These are phyloP conservation scores for Diplodia sapinea DNA, from an alignment of 2,329 filamentous ascomycete genomes.

Conservation along the genomic window DNA sequence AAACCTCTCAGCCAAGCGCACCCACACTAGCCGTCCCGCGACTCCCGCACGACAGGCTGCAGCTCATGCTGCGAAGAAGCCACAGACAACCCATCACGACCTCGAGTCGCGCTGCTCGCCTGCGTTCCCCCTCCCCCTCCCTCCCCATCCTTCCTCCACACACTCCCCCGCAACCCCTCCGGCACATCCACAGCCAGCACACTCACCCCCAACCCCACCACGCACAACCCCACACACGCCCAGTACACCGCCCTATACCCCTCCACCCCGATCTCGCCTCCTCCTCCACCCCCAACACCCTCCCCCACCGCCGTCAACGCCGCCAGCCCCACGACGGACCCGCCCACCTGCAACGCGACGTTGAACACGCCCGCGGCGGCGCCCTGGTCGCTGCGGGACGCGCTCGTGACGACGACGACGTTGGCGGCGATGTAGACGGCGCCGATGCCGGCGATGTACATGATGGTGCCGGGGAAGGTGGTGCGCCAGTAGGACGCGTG, in stretches of 20 bases:
- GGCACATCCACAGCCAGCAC: slow-evolving; percentile 26
- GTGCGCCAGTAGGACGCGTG: slow-evolving; percentile 19
- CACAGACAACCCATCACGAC: not conserved
- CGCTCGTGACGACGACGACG: slow-evolving; percentile 26
- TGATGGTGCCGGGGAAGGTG: slow-evolving; percentile 28
- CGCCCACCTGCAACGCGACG: slow-evolving; percentile 31
- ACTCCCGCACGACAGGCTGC: not conserved
- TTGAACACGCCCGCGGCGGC: slow-evolving; percentile 31
- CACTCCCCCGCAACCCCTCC: slow-evolving; percentile 2
- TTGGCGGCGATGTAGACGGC: slow-evolving; percentile 30
- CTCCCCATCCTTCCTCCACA: too few species aligned
- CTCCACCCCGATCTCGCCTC: not conserved
- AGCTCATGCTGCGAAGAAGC: not conserved
- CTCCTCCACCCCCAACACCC: not conserved
- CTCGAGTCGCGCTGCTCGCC: too few species aligned
- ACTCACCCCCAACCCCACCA: slow-evolving; percentile 9
- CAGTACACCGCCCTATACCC: slow-evolving; percentile 28
- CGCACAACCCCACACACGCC: slow-evolving; percentile 18
- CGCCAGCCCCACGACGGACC: slow-evolving; percentile 22
- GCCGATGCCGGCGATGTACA: slow-evolving; percentile 31
- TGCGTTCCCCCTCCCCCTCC: too few species aligned
- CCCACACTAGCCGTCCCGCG: not conserved
- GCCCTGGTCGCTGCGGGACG: slow-evolving; percentile 29
- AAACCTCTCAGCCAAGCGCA: too few species aligned
- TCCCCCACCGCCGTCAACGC: slow-evolving; percentile 29